phyloP scores from a whole-genome alignment of 2,329 filamentous ascomycete species.

The Neurospora sp. region DNA sequence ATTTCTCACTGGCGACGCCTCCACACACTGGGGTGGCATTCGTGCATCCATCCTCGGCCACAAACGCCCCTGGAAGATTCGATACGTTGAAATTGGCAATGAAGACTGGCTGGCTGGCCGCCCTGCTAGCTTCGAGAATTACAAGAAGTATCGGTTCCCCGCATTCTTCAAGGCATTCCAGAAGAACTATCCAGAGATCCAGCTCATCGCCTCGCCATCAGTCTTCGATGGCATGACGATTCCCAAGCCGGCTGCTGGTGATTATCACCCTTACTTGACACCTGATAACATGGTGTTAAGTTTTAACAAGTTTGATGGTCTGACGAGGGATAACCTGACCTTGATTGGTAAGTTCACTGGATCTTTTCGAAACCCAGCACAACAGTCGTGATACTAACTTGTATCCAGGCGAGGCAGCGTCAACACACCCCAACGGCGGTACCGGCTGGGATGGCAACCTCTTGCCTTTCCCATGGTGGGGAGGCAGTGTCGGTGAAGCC shows the following conservation, averaged over 20 bases:
- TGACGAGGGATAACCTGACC: conserved; percentile 12
- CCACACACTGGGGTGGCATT: conserved; percentile 45
- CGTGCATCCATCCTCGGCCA: conserved; percentile 48
- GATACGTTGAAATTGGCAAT: conserved; percentile 58
- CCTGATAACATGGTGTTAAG: conserved; percentile 39
- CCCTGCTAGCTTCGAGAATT: conserved; percentile 34
- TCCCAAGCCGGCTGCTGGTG: conserved; percentile 13
- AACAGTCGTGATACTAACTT: not conserved
- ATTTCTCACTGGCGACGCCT: conserved; percentile 45
- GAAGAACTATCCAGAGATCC: conserved; percentile 18
- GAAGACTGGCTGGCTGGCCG: conserved; percentile 52
- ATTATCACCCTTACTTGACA: conserved; percentile 31
- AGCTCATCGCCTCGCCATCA: conserved; percentile 24
- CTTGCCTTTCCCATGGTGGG: conserved; percentile 43
- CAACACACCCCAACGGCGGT: conserved; percentile 41
- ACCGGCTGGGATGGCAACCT: conserved; percentile 35
- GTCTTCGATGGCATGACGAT: conserved; percentile 15
- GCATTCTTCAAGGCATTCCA: conserved; percentile 48
- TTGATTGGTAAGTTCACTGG: conserved; percentile 9
- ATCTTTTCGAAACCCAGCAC: not conserved
- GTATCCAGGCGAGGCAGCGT: conserved; percentile 38
- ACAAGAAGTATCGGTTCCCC: conserved; percentile 46
- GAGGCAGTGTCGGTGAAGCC: conserved; percentile 52
- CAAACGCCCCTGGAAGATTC: conserved; percentile 48
- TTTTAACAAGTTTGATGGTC: conserved; percentile 35